Conservation (phyloP, 2,329 filamentous ascomycete species). For the Ophiostoma pallidulum region DNA sequence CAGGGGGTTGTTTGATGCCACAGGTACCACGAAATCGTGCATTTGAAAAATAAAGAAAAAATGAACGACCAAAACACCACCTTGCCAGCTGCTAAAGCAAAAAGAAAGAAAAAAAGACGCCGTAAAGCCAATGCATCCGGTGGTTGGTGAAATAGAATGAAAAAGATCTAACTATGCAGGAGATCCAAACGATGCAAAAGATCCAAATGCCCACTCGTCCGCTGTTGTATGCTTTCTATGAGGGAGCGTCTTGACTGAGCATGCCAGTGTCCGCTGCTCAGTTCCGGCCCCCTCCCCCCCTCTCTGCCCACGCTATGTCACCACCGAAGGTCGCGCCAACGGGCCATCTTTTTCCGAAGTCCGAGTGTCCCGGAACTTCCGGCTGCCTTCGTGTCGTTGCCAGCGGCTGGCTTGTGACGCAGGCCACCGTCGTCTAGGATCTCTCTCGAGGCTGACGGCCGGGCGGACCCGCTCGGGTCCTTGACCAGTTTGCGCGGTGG, state of each 20-base stretch:
- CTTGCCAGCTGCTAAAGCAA: too few species aligned
- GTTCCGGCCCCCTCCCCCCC: background rate
- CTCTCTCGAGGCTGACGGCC: conserved; percentile 14
- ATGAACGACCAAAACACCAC: too few species aligned
- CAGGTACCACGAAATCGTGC: too few species aligned
- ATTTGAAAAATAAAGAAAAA: background rate
- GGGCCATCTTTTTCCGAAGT: conserved; percentile 13
- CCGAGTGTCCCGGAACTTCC: conserved; percentile 1
- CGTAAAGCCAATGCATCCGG: background rate
- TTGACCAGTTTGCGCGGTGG: conserved; percentile 19
- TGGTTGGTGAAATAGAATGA: too few species aligned
- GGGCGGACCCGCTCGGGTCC: conserved; percentile 17
- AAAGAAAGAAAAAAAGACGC: background rate
- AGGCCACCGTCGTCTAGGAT: conserved; percentile 6
- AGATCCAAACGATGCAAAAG: too few species aligned
- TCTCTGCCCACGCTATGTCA: too few species aligned
- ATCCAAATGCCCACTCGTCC: too few species aligned
- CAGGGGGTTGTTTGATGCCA: background rate
- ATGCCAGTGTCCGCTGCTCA: too few species aligned
- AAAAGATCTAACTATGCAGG: too few species aligned
- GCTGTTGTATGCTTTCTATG: background rate
- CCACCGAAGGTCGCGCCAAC: conserved; percentile 11
- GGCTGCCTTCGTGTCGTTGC: background rate
- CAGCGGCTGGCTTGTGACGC: background rate
- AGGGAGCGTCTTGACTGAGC: too few species aligned